Base-by-base conservation (phyloP, 2,329 filamentous ascomycete species). In the Cordyceps pruinosa region DNA sequence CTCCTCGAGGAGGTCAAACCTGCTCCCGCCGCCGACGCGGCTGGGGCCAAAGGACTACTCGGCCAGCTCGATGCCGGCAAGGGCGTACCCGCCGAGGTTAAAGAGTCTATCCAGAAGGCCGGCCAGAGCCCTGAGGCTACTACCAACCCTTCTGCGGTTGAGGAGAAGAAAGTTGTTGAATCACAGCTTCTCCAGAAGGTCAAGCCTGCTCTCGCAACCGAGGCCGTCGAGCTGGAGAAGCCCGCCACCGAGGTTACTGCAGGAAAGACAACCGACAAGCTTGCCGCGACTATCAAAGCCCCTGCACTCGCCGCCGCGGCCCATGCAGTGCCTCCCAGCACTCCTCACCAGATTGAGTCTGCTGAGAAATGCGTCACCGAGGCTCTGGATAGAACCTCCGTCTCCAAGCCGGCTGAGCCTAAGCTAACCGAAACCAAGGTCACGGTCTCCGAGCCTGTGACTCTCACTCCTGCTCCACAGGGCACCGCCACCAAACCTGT, bases 91-190 rank as follows among this genome's bases (percentile, higher is more conserved):
- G 66, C 68, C 26, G 75, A 81, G 62, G 83, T 85, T 19, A 80
- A 81, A 70, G 75, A 82, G 63, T 83, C 81, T 8, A 79, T 84
- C 48, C 67, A 72, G 39, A 76, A 80, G 65, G 80, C 87, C 23
- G 80, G 83, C 56, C 70, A 78, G 65, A 77, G 75, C 60, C 86
- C 89, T 9, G 90, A 94, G 72, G 89, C 89, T 34, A 82, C 87
- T 35, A 80, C 81, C 56, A 87, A 85, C 70, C 75, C 83, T 2
- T 78, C 79, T 56, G 87, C 85, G 19, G 88, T 94, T 7, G 74
- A 81, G 61, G 88, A 92, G 64, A 94, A 94, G 81, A 83, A 82
- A 69, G 79, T 77, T 10, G 78, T 91, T 5, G 90, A 95, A 75
- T 71, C 82, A 26, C 87, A 96, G 73, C 77, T 95, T 9, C 75